Evolutionary conservation across 495 filamentous ascomycete species (phyloP), one percentile per base, ranked within the genome.

Genomic region (Trichocladium antarcticum): DNA sequence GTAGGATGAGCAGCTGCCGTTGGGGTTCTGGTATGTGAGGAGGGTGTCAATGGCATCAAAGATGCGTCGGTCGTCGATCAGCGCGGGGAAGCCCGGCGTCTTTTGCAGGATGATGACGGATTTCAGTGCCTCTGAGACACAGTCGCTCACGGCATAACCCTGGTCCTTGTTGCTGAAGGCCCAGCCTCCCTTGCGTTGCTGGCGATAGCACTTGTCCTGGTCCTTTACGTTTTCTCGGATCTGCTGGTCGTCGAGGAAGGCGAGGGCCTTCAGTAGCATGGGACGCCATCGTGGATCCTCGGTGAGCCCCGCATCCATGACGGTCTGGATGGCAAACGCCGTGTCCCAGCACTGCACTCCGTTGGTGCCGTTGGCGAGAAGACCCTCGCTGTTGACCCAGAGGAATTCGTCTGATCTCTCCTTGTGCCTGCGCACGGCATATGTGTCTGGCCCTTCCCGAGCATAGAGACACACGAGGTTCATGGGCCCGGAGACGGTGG

Each of bases 271-370:
- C 12, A 74, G 75, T 31, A 98, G 74, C 86, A 95, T 93, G 16
- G 84, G 80, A 34, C 73, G 77, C 78, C 85, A 95, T 42, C 81
- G 81, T 4, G 82, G 77, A 40, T 92, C 81, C 40, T 80, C 68
- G 15, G 85, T 83, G 41, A 96, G 75, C 0, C 87, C 87, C 34
- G 85, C 82, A 47, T 85, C 86, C 48, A 84, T 73, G 24, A 86
- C 75, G 8, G 82, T 81, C 62, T 95, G 89, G 19, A 95, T 87
- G 35, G 83, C 67, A 59, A 95, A 96, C 0, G 86, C 74, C 0
- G 92, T 98, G 60, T 98, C 92, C 92, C 92, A 98, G 37, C 79
- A 83, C 67, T 98, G 92, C 12, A 95, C 88, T 14, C 92, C 92
- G 58, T 98, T 96, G 29, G 92, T 98, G 29, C 92, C 92, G 62